These are phyloP conservation scores for Orychophragmus violaceus DNA, from an alignment of 345 rosid genomes.

Conservation along the genomic window DNA sequence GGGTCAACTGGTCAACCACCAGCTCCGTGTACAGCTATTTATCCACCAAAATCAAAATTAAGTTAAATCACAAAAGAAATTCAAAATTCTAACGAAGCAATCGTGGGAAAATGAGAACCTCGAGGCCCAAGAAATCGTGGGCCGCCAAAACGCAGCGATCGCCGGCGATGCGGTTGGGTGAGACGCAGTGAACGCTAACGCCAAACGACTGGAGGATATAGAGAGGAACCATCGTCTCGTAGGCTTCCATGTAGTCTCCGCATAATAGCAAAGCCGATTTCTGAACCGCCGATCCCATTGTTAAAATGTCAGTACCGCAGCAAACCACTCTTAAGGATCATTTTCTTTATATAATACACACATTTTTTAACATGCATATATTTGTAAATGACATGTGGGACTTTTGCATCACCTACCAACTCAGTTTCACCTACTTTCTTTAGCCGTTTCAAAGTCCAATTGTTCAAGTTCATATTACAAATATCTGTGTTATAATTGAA, in stretches of 20 bases:
- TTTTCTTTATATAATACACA: not conserved
- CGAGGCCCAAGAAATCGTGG: conserved; percentile 44
- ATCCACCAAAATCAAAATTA: not conserved
- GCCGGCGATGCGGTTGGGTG: conserved; percentile 36
- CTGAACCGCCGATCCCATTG: conserved; percentile 30
- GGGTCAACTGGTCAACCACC: conserved; percentile 38
- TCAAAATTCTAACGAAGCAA: not conserved
- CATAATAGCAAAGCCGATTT: conserved; percentile 43
- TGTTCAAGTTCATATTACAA: not conserved
- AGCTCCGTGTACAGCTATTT: conserved; percentile 45
- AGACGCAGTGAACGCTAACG: conserved; percentile 41
- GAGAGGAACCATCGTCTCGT: conserved; percentile 41
- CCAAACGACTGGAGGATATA: conserved; percentile 43
- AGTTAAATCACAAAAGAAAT: not conserved
- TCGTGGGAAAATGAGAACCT: conserved; percentile 20
- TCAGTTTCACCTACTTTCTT: conserved; percentile 13
- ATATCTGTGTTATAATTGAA: not conserved
- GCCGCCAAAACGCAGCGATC: conserved; percentile 40
- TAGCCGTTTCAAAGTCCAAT: not conserved
- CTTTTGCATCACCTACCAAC: conserved; percentile 5
- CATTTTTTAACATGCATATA: not conserved
- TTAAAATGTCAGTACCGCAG: not conserved
- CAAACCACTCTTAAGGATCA: not conserved
- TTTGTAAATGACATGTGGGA: conserved; percentile 9
- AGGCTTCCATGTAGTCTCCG: conserved; percentile 57